Conservation (phyloP, 129 eudicot genomes). For the Flaveria robusta region DNA sequence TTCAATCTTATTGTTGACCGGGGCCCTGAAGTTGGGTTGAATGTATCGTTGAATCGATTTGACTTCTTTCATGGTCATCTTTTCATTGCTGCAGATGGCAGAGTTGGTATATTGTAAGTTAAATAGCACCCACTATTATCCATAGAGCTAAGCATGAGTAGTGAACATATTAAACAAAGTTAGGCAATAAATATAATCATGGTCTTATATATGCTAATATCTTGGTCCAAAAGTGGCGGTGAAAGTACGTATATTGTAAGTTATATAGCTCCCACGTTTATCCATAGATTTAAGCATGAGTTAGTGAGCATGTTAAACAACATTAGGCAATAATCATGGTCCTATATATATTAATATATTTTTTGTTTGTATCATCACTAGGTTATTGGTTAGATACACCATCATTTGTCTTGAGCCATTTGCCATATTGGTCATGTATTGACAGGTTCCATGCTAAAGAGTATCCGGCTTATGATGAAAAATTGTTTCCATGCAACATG, state of each 20-base stretch:
- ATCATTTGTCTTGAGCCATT: constrained; percentile 14
- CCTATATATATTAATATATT: neutral
- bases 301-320: neutral
- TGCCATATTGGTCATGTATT: constrained; percentile 15
- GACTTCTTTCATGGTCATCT: constrained; percentile 98
- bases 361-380: constrained; percentile 18
- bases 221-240: too few relatives aligned
- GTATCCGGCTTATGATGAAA: constrained; percentile 83
- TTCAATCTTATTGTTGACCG: constrained; percentile 73
- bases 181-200: neutral
- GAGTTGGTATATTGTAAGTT: constrained; percentile 99
- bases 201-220: neutral
- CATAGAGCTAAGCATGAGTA: constrained; percentile 14
- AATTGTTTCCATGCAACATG: constrained; percentile 77
- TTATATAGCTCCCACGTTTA: constrained; percentile 18
- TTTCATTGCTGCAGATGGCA: constrained; percentile 78
- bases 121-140: constrained; percentile 10
- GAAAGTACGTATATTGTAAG: constrained; percentile 76
- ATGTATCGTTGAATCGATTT: constrained; percentile 75
- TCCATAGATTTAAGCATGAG: constrained; percentile 16
- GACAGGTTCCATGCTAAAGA: constrained; percentile 97
- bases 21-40: constrained; percentile 79
- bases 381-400: constrained; percentile 1
- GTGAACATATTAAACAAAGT: constrained; percentile 2
- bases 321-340: neutral